Base-by-base conservation (phyloP, 2,329 filamentous ascomycete genomes). In the Talaromyces sp. region DNA sequence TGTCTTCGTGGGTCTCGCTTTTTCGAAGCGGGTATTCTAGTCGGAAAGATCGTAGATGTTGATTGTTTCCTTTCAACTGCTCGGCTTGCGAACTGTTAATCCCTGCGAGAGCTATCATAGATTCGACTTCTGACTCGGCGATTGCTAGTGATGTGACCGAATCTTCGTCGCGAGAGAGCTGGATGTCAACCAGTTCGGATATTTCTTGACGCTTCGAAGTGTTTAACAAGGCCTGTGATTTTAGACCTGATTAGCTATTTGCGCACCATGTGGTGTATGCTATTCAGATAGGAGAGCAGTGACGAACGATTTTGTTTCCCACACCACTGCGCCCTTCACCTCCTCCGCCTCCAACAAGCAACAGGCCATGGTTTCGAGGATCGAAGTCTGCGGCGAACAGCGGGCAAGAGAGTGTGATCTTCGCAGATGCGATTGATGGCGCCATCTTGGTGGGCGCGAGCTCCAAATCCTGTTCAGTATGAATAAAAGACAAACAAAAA, bases 341-440 rank as follows among this genome's bases (percentile, higher is more conserved):
- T 69, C 94, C 94, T 67, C 94, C 94, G 61, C 94, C 94, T 66
- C 90, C 92, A 43, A 97, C 91, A 9, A 97, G 81, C 27, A 97
- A 83, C 68, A 88, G 88, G 68, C 86, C 86, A 66, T 89, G 85
- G 80, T 96, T 88, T 72, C 89, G 85, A 60, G 90, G 91, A 74
- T 96, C 92, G 77, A 96, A 97, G 74, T 93, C 93, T 75, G 92
- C 90, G 64, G 90, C 88, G 77, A 93, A 97, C 66, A 96, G 85
- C 58, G 93, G 93, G 77, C 94, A 97, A 65, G 88, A 86, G 69
- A 96, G 85, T 64, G 87, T 87, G 70, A 87, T 82, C 76, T 87
- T 89, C 67, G 89, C 85, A 3, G 77, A 77, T 45, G 74, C 66
- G 56, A 79, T 71, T 24, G 70, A 69, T n/a, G 78, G 77, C 66